phyloP scores from a whole-genome alignment of 139 green algal species.

The Chlamydomonas schloesseri region DNA sequence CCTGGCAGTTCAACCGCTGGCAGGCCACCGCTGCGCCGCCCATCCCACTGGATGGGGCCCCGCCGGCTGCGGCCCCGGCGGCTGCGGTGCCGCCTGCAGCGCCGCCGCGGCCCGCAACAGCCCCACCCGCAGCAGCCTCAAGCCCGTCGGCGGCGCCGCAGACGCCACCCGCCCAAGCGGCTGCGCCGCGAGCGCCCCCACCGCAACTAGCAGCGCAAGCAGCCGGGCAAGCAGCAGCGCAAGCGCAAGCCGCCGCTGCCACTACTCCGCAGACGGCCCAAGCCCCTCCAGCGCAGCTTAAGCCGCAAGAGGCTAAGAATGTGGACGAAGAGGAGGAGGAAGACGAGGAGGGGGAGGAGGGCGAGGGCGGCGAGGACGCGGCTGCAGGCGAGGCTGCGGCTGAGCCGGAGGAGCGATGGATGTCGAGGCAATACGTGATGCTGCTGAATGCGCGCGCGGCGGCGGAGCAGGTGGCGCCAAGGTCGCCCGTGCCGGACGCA shows the following conservation, averaged over 20 bases:
- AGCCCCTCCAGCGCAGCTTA: too few species aligned
- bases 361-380: not conserved
- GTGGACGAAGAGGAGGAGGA: not conserved
- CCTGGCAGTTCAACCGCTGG: not conserved
- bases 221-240: too few species aligned
- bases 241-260: not conserved
- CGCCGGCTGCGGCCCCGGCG: too few species aligned
- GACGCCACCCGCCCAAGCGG: not conserved
- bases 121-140: not conserved
- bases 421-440: too few species aligned
- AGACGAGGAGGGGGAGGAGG: not conserved
- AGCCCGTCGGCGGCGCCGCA: too few species aligned
- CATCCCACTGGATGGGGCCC: too few species aligned
- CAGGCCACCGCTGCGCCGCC: too few species aligned
- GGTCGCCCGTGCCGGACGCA: not conserved
- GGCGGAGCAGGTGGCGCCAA: not conserved
- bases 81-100: not conserved
- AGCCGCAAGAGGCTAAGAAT: too few species aligned
- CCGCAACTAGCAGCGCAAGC: too few species aligned
- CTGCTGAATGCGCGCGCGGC: slow-evolving; percentile 11
- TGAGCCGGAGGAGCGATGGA: not conserved
- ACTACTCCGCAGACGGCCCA: too few species aligned
- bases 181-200: too few species aligned
- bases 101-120: not conserved
- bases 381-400: not conserved